These are phyloP conservation scores for Monilinia vaccinii-corymbosi DNA, from an alignment of 2,329 filamentous ascomycete genomes.

Conservation along the genomic window DNA sequence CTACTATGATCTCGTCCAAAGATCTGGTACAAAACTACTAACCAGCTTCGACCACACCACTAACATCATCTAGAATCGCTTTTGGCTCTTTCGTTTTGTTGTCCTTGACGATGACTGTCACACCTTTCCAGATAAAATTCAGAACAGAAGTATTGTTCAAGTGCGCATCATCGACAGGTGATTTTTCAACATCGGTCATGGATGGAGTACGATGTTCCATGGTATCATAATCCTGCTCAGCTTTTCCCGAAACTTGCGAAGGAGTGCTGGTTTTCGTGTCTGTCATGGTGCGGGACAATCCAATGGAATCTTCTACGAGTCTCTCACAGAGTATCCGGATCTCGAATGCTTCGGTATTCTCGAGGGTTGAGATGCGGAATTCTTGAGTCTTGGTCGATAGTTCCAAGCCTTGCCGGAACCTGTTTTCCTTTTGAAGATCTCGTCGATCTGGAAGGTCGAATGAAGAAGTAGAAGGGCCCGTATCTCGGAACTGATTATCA, in stretches of 20 bases:
- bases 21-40: constrained; percentile 7
- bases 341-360: not conserved
- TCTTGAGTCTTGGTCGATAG: not conserved
- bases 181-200: constrained; percentile 24
- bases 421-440: not conserved
- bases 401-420: not conserved
- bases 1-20: not conserved
- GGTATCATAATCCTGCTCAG: not conserved
- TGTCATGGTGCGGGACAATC: not conserved
- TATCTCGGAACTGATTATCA: constrained; percentile 2
- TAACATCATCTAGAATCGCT: constrained; percentile 52
- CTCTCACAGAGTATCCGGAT: not conserved
- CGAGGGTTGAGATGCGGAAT: not conserved
- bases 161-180: constrained; percentile 30
- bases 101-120: constrained; percentile 67
- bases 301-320: not conserved
- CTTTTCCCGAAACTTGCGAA: constrained; percentile 5
- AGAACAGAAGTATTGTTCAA: constrained; percentile 55
- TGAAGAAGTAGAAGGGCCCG: not conserved
- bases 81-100: constrained; percentile 53
- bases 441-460: not conserved
- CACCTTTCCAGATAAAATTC: constrained; percentile 55
- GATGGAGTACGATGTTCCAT: constrained; percentile 5
- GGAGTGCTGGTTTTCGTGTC: constrained; percentile 5
- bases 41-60: constrained; percentile 57